Percentiles rank a stretch among this genome's conserved stretches.
These are phyloP conservation scores for Ceratocystis destructans DNA, from an alignment of 2,329 filamentous ascomycete genomes.

Conservation along the genomic window DNA sequence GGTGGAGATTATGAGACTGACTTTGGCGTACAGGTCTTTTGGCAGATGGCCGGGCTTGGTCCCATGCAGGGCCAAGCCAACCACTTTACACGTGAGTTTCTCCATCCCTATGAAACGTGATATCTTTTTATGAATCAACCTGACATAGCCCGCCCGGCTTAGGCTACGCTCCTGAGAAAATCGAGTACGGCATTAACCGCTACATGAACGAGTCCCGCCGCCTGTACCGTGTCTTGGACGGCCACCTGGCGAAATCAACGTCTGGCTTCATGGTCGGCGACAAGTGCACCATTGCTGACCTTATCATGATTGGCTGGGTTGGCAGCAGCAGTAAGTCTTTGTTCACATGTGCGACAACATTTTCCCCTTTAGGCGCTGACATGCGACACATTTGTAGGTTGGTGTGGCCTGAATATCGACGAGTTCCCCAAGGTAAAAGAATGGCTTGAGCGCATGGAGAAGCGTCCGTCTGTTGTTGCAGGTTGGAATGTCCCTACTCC, in stretches of 20 bases:
- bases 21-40: conserved; percentile 38
- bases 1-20: not conserved
- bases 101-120: not conserved
- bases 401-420: conserved; percentile 43
- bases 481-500: conserved; percentile 57
- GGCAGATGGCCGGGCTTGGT: conserved; percentile 66
- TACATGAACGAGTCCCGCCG: conserved; percentile 76
- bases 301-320: conserved; percentile 70
- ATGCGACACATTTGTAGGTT: conserved; percentile 24
- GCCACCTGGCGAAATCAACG: conserved; percentile 45
- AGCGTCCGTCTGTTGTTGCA: conserved; percentile 58
- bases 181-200: conserved; percentile 68
- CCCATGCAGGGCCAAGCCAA: conserved; percentile 79
- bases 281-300: conserved; percentile 61
- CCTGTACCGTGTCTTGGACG: conserved; percentile 64
- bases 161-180: conserved; percentile 67
- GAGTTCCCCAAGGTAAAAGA: conserved; percentile 63
- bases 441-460: conserved; percentile 60
- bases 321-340: conserved; percentile 33
- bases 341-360: conserved; percentile 16
- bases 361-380: not conserved
- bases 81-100: conserved; percentile 53
- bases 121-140: not conserved
- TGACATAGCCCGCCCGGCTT: not conserved
- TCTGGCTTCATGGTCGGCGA: conserved; percentile 53